Evolutionary conservation across 2,329 filamentous ascomycete species (phyloP).

Genomic region (Alternaria sp.): DNA sequence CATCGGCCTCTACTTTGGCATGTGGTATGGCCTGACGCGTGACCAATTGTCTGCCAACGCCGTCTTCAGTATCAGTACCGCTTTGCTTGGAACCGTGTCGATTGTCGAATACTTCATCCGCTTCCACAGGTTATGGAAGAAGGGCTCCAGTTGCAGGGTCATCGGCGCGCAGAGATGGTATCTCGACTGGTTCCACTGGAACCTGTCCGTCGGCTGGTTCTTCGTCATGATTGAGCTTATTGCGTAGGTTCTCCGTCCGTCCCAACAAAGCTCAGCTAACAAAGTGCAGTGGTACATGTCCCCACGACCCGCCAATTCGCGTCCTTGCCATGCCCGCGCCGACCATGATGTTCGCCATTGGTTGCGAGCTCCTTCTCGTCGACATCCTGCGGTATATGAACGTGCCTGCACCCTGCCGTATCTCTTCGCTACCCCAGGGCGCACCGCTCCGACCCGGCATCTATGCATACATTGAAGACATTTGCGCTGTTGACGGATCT

Average conservation of each 20-base stretch:
- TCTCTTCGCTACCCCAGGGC: slow-evolving; percentile 62
- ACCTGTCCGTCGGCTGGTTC: slow-evolving; percentile 63
- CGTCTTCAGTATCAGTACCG: slow-evolving; percentile 65
- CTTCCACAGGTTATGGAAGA: slow-evolving; percentile 60
- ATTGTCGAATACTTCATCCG: slow-evolving; percentile 64
- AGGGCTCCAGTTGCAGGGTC: slow-evolving; percentile 62
- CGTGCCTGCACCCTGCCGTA: slow-evolving; percentile 59
- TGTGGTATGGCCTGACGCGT: slow-evolving; percentile 65
- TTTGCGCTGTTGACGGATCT: slow-evolving; percentile 62
- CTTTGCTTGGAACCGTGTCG: slow-evolving; percentile 61
- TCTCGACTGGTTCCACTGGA: slow-evolving; percentile 68
- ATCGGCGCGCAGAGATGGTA: slow-evolving; percentile 57
- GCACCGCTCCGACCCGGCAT: slow-evolving; percentile 62
- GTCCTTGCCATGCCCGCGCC: slow-evolving; percentile 63
- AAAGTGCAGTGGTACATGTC: slow-evolving; percentile 54
- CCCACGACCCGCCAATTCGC: slow-evolving; percentile 60
- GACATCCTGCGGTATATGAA: slow-evolving; percentile 58
- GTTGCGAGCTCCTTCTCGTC: slow-evolving; percentile 60
- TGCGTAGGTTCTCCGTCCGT: slow-evolving; percentile 48
- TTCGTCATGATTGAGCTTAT: slow-evolving; percentile 67
- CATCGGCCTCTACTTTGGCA: slow-evolving; percentile 67
- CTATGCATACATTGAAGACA: slow-evolving; percentile 64
- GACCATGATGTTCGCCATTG: slow-evolving; percentile 63
- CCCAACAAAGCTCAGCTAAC: slow-evolving; percentile 15
- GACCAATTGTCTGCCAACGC: slow-evolving; percentile 59